Conservation (phyloP, 225 moss, liverwort and hornwort species). For the Climacium dendroides region DNA sequence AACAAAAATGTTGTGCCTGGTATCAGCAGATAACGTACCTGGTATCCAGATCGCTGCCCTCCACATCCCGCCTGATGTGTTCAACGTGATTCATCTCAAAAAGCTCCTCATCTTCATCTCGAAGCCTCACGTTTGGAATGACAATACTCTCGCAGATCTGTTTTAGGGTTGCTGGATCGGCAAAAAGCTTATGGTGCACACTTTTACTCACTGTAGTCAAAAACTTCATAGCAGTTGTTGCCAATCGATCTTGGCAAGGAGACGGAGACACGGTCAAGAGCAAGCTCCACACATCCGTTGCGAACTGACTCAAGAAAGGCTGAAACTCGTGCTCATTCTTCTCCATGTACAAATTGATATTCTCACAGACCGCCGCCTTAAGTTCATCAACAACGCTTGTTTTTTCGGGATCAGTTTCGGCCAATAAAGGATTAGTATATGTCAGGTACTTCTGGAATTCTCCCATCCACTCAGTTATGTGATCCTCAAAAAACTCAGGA, state of each 20-base stretch:
- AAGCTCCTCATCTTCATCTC: constrained; percentile 93
- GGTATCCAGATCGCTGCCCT: constrained; percentile 97
- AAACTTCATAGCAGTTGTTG: constrained; percentile 96
- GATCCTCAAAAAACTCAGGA: constrained; percentile 96
- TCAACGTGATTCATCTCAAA: constrained; percentile 99
- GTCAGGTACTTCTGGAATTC: constrained; percentile 85
- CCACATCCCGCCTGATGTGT: constrained; percentile 95
- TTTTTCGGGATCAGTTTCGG: constrained; percentile 49
- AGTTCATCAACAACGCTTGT: constrained; percentile 74
- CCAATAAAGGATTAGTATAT: constrained; percentile 50
- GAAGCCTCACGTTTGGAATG: constrained; percentile 88
- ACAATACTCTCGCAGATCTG: constrained; percentile 97
- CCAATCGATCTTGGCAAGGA: constrained; percentile 82
- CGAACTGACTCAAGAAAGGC: constrained; percentile 74
- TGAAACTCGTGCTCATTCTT: constrained; percentile 99
- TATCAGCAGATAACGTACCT: constrained; percentile 3
- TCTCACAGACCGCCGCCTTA: constrained; percentile 90
- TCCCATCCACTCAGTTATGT: constrained; percentile 96
- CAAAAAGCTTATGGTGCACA: constrained; percentile 80
- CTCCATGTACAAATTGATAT: constrained; percentile 96
- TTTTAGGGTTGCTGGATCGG: constrained; percentile 58
- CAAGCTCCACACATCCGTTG: constrained; percentile 83
- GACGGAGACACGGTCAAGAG: constrained; percentile 81
- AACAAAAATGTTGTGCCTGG: background rate
- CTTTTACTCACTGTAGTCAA: constrained; percentile 95